Evolutionary conservation across 352 stramenopile species (phyloP), one percentile per base, ranked within the genome.

Genomic region (Lagenidium sp.): DNA sequence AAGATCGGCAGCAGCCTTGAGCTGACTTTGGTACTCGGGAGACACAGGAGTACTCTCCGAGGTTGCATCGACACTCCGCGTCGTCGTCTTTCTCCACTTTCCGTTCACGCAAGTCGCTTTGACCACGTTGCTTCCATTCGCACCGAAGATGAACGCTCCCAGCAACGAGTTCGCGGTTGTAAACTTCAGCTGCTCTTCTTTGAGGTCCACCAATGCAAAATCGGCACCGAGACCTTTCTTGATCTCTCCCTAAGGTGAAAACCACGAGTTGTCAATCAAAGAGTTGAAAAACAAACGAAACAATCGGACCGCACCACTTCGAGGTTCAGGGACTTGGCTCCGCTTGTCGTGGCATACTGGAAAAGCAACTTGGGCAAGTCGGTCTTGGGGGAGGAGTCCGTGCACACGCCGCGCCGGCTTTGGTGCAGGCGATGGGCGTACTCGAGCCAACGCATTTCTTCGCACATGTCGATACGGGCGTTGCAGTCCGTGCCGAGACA

Each of bases 361-460:
- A 85, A 82, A 1, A 87, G 48, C 5, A 87, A 47, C 43, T 75
- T 76, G 4, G 75, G 63, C 8, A 87, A 51, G 36, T 87, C 72
- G 1, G 61, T 71, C 25, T 84, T 69, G 12, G 38, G 53, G 2
- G 67, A 72, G 6, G 70, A 45, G 20, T 85, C 68, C 0, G 64
- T 76, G 57, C 65, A 80, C 12, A 88, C 72, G 29, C 76, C 76
- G 25, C 76, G 68, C 25, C 65, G 70, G 37, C 72, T 83, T 25
- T 84, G 56, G 21, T 76, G 63, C 1, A 88, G 62, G 10, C 76
- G 63, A 45, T 88, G 76, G 0, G 70, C 69, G 37, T 88, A 88
- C 45, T 88, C 76, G 7, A 88, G 46, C 76, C 76, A 88, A 6
- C 72, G 76, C 76, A 88, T 88, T 41, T 88, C 76, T 53, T 88